These are phyloP conservation scores for Fusarium lateritium DNA, from an alignment of 2,329 filamentous ascomycete genomes.

Conservation along the genomic window DNA sequence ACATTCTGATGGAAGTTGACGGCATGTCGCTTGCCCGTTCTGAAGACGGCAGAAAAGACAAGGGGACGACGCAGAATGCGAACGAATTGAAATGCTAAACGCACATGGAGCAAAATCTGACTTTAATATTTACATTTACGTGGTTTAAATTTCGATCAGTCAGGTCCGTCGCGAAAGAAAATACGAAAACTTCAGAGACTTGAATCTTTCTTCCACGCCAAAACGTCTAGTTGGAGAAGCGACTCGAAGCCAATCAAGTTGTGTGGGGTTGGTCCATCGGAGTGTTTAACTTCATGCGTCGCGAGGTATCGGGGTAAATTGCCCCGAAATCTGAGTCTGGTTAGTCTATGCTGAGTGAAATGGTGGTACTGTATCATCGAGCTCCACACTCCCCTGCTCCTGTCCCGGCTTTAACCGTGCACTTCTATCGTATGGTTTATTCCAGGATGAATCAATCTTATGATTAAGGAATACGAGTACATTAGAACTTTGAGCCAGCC, in stretches of 20 bases:
- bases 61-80: neutral
- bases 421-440: too few species aligned
- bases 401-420: too few species aligned
- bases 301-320: neutral
- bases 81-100: neutral
- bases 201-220: neutral
- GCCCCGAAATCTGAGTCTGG: neutral
- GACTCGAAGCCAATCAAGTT: neutral
- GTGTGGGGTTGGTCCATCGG: neutral
- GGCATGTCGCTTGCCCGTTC: conserved; percentile 59
- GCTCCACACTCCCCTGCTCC: too few species aligned
- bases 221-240: accelerated
- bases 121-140: neutral
- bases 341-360: too few species aligned
- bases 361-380: too few species aligned
- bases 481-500: too few species aligned
- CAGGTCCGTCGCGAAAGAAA: neutral
- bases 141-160: accelerated
- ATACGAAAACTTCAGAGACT: too few species aligned
- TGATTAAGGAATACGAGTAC: too few species aligned
- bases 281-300: neutral
- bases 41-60: neutral
- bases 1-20: conserved; percentile 62
- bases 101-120: neutral
- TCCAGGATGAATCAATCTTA: too few species aligned